Base-by-base conservation (phyloP, 2,329 filamentous ascomycete genomes). In the Chrysoporthe deuterocubensis region DNA sequence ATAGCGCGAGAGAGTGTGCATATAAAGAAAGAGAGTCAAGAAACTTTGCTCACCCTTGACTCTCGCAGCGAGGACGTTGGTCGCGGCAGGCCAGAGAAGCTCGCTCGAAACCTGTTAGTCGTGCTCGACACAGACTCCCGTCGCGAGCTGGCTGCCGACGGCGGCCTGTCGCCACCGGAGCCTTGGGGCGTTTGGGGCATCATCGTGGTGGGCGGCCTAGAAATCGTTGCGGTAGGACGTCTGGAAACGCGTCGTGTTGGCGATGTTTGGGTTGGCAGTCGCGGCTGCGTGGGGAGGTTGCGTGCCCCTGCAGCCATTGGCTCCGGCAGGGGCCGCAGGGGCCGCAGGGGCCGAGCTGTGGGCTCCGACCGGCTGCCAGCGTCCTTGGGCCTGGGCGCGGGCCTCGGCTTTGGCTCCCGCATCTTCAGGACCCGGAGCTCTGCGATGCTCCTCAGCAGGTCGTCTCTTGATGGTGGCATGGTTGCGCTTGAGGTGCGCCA, bases 41-140 rank as follows among this genome's bases (percentile, higher is more conserved):
- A 42, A 14, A 13, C 14, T 61, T 54, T 44, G 67, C 72, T 66
- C 72, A 78, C 76, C 71, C 76, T 74, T 8, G 75, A 74, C 42
- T 74, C 74, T 34, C 75, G 70, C 18, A 75, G 61, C 6, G 75
- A 72, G 8, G 74, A 71, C 13, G 71, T 71, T 5, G 75, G 74
- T 37, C 75, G 71, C 11, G 73, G 71, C 26, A 75, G 66, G n/a
- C 71, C 71, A 32, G 71, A 71, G 37, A 72, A 71, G 64, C 71
- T 74, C 5, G 72, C 68, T 13, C 75, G 71, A 48, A 76, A 75
- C 26, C 71, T 71, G 48, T 70, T 73, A 18, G 72, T 72, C 9
- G 69, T 71, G 26, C 72, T 70, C 43, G 68, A 74, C 13, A 67
- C 60, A 5, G 74, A 73, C 3, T 66, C 70, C 32, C 74, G 73